phyloP scores from a whole-genome alignment of 1,139 yeast genomes.

The Debaryomycetaceae sp. region DNA sequence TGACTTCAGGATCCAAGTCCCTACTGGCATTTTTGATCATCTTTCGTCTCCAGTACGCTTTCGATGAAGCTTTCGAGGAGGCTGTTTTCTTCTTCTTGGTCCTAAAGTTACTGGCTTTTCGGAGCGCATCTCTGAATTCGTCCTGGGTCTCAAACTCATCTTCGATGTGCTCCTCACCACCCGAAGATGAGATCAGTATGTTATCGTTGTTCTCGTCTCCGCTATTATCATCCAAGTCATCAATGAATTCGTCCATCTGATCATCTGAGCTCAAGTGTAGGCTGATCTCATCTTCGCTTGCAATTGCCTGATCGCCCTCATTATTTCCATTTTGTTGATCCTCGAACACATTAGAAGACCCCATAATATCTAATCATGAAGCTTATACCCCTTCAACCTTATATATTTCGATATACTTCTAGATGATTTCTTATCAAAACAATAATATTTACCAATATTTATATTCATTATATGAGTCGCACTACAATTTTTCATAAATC shows the following conservation, averaged over 20 bases:
- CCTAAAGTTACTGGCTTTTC: constrained; percentile 60
- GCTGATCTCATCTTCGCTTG: constrained; percentile 8
- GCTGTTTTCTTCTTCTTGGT: constrained; percentile 39
- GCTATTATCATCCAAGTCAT: constrained; percentile 13
- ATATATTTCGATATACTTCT: background rate
- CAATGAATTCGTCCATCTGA: constrained; percentile 12
- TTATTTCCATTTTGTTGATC: constrained; percentile 7
- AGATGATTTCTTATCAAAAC: background rate
- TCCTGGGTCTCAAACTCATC: constrained; percentile 44
- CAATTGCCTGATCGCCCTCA: constrained; percentile 1
- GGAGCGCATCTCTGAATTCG: constrained; percentile 56
- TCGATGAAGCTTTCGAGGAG: constrained; percentile 21
- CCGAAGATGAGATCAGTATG: constrained; percentile 15
- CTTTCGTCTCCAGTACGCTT: constrained; percentile 30
- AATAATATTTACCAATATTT: constrained; percentile 4
- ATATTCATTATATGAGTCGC: background rate
- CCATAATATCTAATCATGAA: constrained; percentile 1
- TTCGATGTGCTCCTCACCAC: constrained; percentile 22
- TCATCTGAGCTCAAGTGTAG: constrained; percentile 11
- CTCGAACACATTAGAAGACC: constrained; percentile 15
- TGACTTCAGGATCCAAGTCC: constrained; percentile 69
- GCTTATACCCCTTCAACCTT: background rate
- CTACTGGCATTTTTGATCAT: constrained; percentile 35
- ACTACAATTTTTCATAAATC: background rate
- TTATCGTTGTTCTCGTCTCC: constrained; percentile 10